Evolutionary conservation across 2,329 filamentous ascomycete genomes (phyloP), one percentile per base, ranked within the genome.

Genomic region (Verticillium albo-atrum): DNA sequence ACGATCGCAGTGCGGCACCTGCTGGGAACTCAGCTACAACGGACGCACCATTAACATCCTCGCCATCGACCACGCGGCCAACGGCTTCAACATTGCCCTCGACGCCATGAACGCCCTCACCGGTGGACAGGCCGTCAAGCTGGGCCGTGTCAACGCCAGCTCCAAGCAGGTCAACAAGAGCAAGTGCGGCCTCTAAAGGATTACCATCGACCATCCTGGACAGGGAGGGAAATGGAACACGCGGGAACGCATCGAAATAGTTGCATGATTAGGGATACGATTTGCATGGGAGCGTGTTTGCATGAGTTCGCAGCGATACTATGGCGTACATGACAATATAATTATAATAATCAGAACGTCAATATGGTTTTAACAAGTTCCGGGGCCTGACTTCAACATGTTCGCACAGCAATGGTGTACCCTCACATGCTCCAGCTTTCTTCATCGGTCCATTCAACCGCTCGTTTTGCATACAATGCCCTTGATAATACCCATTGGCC

Each of bases 41-140:
- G 79, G 79, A 63, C 75, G 71, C 60, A 79, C 72, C 59, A 77
- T 87, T 74, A 78, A 81, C 70, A 72, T 88, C 51, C 73, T 85
- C 14, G 84, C 80, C 60, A 75, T 88, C 60, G 85, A 88, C 71
- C 77, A 78, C 64, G 73, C 80, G 28, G 73, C 27, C 17, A 60
- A 61, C 5, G 81, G 81, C 51, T 82, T 84, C 75, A 87, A 86
- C 73, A 78, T 88, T 62, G 83, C 76, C 20, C 71, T 83, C 60
- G 68, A 66, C 37, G 85, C 83, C 59, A 74, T 88, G 79, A 76
- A 87, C 70, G 71, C 68, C 20, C 76, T 88, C 57, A 87, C 84
- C 9, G 76, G 77, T 66, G 77, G 77, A 32, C 78, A 81, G 66
- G 84, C 77, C 15, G 71, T 71, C 10, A 64, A 71, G 55, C 71